phyloP scores from a whole-genome alignment of 176 grass and related monocot species.

The Hyparrhenia diplandra region DNA sequence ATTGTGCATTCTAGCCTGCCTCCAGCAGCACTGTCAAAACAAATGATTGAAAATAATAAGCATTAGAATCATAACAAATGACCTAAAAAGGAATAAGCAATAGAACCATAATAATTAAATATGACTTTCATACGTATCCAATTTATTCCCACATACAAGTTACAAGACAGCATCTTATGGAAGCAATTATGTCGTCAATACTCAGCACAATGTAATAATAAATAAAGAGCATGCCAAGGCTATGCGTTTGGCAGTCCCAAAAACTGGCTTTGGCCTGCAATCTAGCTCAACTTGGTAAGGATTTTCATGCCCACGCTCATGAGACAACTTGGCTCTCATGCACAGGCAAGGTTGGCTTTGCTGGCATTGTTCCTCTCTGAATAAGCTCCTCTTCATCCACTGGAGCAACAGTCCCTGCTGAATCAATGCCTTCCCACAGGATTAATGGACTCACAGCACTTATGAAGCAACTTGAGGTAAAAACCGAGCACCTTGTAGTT shows the following conservation, averaged over 20 bases:
- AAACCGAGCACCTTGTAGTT: too few relatives aligned
- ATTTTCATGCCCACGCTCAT: not conserved
- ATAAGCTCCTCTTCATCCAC: not conserved
- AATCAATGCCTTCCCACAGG: not conserved
- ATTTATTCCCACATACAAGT: not conserved
- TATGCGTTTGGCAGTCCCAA: not conserved
- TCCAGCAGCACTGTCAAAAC: slow-evolving; percentile 51
- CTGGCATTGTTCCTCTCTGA: not conserved
- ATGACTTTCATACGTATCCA: not conserved
- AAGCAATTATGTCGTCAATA: not conserved
- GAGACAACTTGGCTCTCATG: not conserved
- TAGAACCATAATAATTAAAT: slow-evolving; percentile 4
- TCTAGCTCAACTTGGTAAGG: not conserved
- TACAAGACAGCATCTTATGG: not conserved
- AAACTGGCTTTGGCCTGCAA: not conserved
- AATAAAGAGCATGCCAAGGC: not conserved
- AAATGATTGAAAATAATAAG: not conserved
- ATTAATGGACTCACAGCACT: not conserved
- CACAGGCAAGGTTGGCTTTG: not conserved
- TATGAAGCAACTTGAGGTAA: not conserved
- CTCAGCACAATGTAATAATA: not conserved
- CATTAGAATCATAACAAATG: not conserved
- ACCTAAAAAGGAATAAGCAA: not conserved
- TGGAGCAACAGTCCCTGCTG: not conserved
- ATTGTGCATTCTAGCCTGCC: slow-evolving; percentile 96